Evolutionary conservation across 805 yeast genomes (phyloP), one percentile per base, ranked within the genome.

Genomic region (Metschnikowia amazonensis): DNA sequence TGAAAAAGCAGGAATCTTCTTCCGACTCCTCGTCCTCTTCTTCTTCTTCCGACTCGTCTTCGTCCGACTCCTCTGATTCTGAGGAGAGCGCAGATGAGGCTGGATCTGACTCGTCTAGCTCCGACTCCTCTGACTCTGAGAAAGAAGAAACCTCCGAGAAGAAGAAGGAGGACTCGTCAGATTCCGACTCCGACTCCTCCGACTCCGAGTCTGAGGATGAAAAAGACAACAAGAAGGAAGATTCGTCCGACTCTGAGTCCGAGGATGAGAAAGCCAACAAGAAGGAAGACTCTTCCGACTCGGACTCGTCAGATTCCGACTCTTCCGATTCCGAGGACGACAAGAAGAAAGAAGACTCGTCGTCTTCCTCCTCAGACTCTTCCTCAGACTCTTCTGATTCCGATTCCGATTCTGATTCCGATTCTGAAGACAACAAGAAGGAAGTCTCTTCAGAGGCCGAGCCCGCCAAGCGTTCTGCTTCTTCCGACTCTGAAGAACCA

Each of bases 401-500:
- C 5, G 41, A 42, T 30, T 35, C 37, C 6, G 37, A 35, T 14
- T 28, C 11, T 10, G 16, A 41, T 25, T 24, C 37, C 62, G 33
- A 36, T 44, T 20, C 37, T 34, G 61, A 53, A 46, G 60, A 60
- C 53, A 62, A 37, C 75, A 55, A 56, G 55, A 46, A 50, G 48
- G 17, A 16, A 11, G n/a, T n/a, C 24, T 59, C 55, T 36, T 57
- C 68, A 31, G 44, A 45, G 6, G 24, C 4, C 24, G 62, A 55
- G 45, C 59, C 63, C 52, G 62, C 33, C 75, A 58, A 58, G 59
- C 58, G 60, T 40, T 50, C 56, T 49, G 57, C 58, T 40, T 62
- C 54, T 11, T 32, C 35, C 2, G 51, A 45, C 25, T 34, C 40
- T 18, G 63, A 57, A 34, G 61, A 58, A 49, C 61, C 62, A 32